Evolutionary conservation across 805 yeast genomes (phyloP).

Genomic region (Lachancea fermentati): DNA sequence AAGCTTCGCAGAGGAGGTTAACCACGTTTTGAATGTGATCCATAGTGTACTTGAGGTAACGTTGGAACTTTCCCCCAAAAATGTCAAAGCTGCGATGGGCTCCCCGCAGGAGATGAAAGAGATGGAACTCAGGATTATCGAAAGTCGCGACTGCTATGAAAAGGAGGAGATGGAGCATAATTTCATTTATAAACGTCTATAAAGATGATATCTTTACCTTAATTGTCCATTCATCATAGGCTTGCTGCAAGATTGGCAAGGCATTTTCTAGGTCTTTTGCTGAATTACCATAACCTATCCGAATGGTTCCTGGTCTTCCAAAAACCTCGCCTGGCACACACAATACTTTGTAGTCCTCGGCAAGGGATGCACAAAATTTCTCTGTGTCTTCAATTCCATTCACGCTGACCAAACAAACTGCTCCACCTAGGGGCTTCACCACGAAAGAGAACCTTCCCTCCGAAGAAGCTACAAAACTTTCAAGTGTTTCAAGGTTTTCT

Average conservation of each 20-base stretch:
- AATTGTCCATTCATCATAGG: conserved; percentile 10
- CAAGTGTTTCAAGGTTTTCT: conserved; percentile 34
- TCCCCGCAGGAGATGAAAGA: conserved; percentile 55
- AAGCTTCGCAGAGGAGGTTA: conserved; percentile 21
- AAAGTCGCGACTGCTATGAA: conserved; percentile 42
- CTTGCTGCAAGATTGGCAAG: conserved; percentile 22
- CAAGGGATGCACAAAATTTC: conserved; percentile 34
- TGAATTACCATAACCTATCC: conserved; percentile 47
- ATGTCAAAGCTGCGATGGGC: conserved; percentile 43
- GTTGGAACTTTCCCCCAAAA: conserved; percentile 16
- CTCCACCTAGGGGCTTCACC: conserved; percentile 41
- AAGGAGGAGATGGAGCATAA: conserved; percentile 1
- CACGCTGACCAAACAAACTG: conserved; percentile 40
- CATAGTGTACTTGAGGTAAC: conserved; percentile 28
- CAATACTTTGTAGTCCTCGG: conserved; percentile 33
- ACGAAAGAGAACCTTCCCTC: conserved; percentile 36
- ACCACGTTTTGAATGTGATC: conserved; percentile 30
- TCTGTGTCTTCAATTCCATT: conserved; percentile 30
- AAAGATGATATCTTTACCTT: background rate
- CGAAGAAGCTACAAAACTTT: conserved; percentile 30
- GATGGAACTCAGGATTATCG: conserved; percentile 66
- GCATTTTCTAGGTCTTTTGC: conserved; percentile 34
- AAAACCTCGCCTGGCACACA: conserved; percentile 49
- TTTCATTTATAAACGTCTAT: conserved; percentile 7
- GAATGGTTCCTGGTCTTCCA: conserved; percentile 36